Evolutionary conservation across 2,329 filamentous ascomycete species (phyloP), one percentile per base, ranked within the genome.

Genomic region (Xylaria sp.): DNA sequence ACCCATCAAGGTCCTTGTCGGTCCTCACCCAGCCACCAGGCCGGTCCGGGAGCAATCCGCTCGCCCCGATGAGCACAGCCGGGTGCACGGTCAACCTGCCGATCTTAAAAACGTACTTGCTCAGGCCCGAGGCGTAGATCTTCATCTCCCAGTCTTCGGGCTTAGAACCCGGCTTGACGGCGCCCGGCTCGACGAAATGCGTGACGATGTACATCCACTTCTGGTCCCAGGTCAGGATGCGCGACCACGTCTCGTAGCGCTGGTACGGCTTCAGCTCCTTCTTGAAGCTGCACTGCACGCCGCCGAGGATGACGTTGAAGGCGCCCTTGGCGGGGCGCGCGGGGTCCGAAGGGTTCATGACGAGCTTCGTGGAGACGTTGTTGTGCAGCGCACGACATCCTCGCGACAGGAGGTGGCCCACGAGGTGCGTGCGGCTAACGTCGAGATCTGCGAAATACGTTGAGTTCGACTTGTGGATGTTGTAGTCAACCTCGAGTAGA

Each of bases 381-480:
- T 83, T 77, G 56, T 84, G 82, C 18, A 88, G 79, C 20, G 79
- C 82, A 49, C 84, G 81, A 76, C 91, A 84, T 1, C 89, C 89
- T 0, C 86, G 85, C 23, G 86, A 86, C 62, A 91, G 83, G 2
- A 94, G 82, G 72, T 90, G 88, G 58, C 90, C 91, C 62, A 97
- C 89, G 9, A 96, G 88, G 72, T 97, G 92, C 0, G 92, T 92
- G 66, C 96, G 92, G 48, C 91, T 89, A 68, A 95, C 88, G 80
- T 97, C 94, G 73, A 97, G 89, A 80, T 97, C 94, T 73, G 90
- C 85, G 78, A 97, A 97, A 83, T 97, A 97, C 36, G 94, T 97
- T 74, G 88, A 89, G 83, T 94, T 93, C 70, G 90, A 90, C 79
- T 94, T 94, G 85, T 95, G 92, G 52, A 94, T 78, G 82, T 96